Base-by-base conservation (phyloP, 169 alveolate species). In the Cryptosporidium viatorum region DNA sequence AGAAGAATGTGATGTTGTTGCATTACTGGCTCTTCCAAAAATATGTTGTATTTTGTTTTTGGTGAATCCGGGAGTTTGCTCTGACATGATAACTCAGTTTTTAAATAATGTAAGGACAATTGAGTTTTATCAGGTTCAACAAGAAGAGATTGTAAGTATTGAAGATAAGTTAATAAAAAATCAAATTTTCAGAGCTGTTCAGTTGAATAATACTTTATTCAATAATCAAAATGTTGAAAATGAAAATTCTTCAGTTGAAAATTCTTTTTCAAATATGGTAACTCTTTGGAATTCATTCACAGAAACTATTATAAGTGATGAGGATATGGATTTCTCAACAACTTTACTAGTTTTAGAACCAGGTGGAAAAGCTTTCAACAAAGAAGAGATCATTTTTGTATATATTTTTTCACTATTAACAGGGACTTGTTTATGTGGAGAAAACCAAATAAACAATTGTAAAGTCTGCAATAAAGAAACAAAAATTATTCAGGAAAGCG, bases 1-100 rank as follows among this genome's bases (percentile, higher is more conserved):
- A 21, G 80, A 29, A 37, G 89, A 80, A 33, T 80, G 35, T 33
- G 89, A 80, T 43, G 75, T 80, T 1, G 69, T 29, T 23, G 89
- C 89, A 23, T 62, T 80, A 23, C n/a, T 80, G 43, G 48, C 89
- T 16, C 74, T 80, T 7, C 89, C 89, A 41, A 80, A 80, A n/a
- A 60, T 80, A 41, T 80, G 89, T 26, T 80, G 89, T 41, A 37
- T 80, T 41, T 62, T 80, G 26, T 80, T 35, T 37, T 41, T 80
- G 35, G 37, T 65, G 51, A 52, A 65, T 67, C 89, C 89, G 16
- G 14, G 35, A 26, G 29, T 41, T 23, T 62, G 68, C 16, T 80
- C 89, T 18, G 73, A 59, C 12, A 65, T 80, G 50, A 62, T 80
- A 29, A 80, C 21, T 43, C 74, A 62, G 37, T 80, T 80, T 45